Conservation (phyloP, 129 eudicot genomes). For the Ambrosia artemisiifolia region DNA sequence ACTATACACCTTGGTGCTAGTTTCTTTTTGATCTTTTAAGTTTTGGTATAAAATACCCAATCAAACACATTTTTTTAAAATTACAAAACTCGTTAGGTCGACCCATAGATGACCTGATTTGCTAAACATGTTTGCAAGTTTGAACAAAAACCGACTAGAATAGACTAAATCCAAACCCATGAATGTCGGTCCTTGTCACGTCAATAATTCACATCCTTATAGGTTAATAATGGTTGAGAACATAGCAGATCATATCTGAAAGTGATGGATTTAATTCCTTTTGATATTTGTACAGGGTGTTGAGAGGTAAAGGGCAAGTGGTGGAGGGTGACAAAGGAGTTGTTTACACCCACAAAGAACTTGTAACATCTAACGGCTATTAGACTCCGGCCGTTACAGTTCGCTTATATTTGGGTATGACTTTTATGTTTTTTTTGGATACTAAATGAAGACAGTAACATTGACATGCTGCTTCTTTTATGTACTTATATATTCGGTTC, state of each 20-base stretch:
- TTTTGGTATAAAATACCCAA: no score
- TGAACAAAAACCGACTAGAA: no score
- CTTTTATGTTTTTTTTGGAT: background rate
- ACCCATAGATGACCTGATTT: no score
- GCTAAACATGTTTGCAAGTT: no score
- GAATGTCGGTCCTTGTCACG: no score
- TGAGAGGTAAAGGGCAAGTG: conserved; percentile 78
- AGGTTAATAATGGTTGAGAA: background rate
- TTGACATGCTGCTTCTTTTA: background rate
- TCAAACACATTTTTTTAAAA: no score
- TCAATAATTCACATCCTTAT: background rate
- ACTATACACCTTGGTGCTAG: no score
- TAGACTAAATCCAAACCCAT: no score
- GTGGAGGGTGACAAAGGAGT: conserved; percentile 77
- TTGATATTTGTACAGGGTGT: conserved; percentile 47
- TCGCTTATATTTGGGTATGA: background rate
- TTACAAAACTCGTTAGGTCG: no score
- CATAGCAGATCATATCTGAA: background rate
- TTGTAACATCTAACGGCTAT: conserved; percentile 16
- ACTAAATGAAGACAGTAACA: background rate
- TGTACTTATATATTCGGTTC: conserved; percentile 2
- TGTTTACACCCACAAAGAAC: conserved; percentile 68
- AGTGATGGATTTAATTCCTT: background rate
- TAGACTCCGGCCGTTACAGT: conserved; percentile 1
- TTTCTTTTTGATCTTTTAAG: no score